Evolutionary conservation across 148 eudicot genomes (phyloP), one percentile per base, ranked within the genome.

Genomic region (Fagopyrum esculentum): DNA sequence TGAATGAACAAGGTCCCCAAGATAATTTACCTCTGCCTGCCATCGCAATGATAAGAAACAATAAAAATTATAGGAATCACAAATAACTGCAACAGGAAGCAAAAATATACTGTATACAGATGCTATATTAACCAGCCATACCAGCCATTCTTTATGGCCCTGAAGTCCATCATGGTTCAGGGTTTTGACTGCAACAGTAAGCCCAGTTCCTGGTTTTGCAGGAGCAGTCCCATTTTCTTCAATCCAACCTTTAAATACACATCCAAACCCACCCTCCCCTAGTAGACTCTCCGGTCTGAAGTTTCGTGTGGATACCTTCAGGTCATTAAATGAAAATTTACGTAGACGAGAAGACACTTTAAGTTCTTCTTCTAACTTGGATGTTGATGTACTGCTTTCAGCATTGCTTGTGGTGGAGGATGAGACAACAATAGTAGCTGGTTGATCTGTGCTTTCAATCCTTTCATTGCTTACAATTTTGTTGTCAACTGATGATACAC

Each of bases 101-200:
- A 1, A 43, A 35, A 35, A 35, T 66, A 13, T 17, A 22, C 19
- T 57, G 22, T 66, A 4, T 13, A 66, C 17, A 63, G 11, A 43
- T 66, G 71, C 45, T 19, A 63, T 11, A 63, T 63, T 63, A 44
- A 63, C 15, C 44, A 63, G n/a, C 1, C 11, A 64, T 71, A 87
- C 91, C 91, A 89, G 89, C 93, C 93, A 89, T 74, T 89, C 93
- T 84, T 87, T 87, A 77, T 89, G 93, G 80, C 91, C 93, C 89
- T 89, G 93, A 80, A 89, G 91, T 61, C 93, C 93, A 75, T 89
- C 93, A 78, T 89, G 93, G 78, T 89, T 89, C 74, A 87, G 86
- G 71, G 93, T 87, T 83, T 87, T 89, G 47, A 89, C 93, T 26
- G 93, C 91, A 83, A 87, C 91, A 45, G 91, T 89, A 61, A 89